phyloP scores from a whole-genome alignment of 768 basidiomycete genomes.

The Botryobasidium botryosum region DNA sequence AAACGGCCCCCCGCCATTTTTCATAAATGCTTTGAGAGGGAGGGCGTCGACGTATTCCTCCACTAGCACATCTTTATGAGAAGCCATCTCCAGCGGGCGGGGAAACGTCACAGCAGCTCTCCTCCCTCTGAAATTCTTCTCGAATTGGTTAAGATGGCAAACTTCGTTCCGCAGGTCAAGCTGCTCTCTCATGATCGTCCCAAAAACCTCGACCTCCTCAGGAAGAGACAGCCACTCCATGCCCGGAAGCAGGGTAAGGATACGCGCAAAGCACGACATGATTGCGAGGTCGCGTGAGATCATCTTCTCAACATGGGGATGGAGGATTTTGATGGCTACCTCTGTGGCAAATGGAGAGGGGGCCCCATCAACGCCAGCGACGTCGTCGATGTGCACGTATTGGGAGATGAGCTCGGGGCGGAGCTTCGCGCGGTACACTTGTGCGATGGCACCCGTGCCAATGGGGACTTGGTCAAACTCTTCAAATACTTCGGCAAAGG shows the following conservation, averaged over 20 bases:
- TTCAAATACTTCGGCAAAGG: constrained; percentile 81
- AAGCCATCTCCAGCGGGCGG: constrained; percentile 64
- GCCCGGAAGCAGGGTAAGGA: constrained; percentile 66
- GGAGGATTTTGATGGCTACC: constrained; percentile 92
- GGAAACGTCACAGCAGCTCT: constrained; percentile 81
- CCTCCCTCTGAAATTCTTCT: constrained; percentile 58
- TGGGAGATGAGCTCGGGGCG: constrained; percentile 74
- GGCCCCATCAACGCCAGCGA: too few species aligned
- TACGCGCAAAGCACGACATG: constrained; percentile 81
- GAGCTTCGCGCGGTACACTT: constrained; percentile 80
- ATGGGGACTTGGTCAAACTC: constrained; percentile 77
- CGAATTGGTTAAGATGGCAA: constrained; percentile 70
- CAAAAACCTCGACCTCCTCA: constrained; percentile 90
- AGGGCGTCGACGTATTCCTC: constrained; percentile 91
- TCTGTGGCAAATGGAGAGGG: constrained; percentile 57
- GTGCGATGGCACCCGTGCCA: constrained; percentile 97
- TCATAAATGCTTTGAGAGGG: constrained; percentile 72
- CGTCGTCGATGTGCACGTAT: too few species aligned
- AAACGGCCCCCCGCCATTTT: constrained; percentile 82
- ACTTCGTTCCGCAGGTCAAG: constrained; percentile 84
- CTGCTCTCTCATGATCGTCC: constrained; percentile 90
- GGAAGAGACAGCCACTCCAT: constrained; percentile 95
- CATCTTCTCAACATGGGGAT: constrained; percentile 66
- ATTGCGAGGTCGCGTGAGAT: constrained; percentile 85
- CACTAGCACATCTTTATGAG: constrained; percentile 65